Conservation (phyloP, 805 yeast genomes). For the Priceomyces melissophilus region DNA sequence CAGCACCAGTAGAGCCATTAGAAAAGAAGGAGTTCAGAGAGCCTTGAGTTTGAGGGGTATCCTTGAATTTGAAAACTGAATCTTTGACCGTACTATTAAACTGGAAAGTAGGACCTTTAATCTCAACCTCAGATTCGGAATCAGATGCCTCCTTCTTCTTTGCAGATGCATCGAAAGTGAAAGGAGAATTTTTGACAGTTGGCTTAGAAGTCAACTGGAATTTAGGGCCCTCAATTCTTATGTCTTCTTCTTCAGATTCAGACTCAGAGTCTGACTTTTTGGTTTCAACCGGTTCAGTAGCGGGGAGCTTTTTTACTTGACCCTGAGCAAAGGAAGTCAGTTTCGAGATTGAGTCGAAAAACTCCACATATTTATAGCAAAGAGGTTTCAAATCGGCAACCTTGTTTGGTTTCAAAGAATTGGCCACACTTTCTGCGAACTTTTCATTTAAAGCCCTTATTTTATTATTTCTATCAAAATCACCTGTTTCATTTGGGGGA, state of each 20-base stretch:
- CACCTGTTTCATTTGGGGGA: neutral
- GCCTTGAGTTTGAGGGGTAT: constrained; percentile 1
- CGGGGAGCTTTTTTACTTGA: neutral
- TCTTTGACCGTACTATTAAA: constrained; percentile 37
- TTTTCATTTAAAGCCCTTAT: constrained; percentile 64
- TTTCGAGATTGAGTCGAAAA: constrained; percentile 16
- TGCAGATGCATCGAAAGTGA: constrained; percentile 34
- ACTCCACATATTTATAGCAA: constrained; percentile 57
- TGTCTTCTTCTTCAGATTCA: constrained; percentile 23
- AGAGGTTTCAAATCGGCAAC: constrained; percentile 54
- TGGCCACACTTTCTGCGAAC: constrained; percentile 48
- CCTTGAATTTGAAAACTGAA: constrained; percentile 24
- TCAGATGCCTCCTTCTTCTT: constrained; percentile 43
- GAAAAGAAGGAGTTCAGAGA: too few relatives aligned
- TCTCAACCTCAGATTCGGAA: constrained; percentile 59
- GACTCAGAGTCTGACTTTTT: constrained; percentile 20
- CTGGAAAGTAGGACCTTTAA: constrained; percentile 70
- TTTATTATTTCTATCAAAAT: constrained; percentile 41
- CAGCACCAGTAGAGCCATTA: too few relatives aligned
- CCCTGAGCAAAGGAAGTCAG: neutral
- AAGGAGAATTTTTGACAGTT: constrained; percentile 33
- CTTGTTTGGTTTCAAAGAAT: constrained; percentile 41
- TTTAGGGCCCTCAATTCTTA: constrained; percentile 34
- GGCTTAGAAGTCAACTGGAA: constrained; percentile 28
- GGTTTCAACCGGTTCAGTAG: constrained; percentile 4